Evolutionary conservation across 2,329 filamentous ascomycete genomes (phyloP), one percentile per base, ranked within the genome.

Genomic region (Colletotrichum graminicola): DNA sequence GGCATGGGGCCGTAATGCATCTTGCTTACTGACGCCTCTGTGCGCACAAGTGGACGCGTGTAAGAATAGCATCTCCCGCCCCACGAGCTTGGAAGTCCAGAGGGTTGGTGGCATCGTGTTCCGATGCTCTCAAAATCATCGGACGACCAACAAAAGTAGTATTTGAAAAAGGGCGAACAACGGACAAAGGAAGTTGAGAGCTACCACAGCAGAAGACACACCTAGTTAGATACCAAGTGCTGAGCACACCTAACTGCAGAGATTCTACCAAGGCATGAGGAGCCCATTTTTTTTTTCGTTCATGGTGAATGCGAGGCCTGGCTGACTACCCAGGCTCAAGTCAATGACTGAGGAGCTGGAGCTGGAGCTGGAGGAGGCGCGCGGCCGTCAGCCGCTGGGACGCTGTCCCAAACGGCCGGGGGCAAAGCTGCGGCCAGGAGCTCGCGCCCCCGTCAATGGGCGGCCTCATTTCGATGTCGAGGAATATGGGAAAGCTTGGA

Each of bases 391-490:
- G 52, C 36, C 32, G 39, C 59, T 59, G 59, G 65, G 52, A 23
- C 32, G 54, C 52, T 59, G 65, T 63, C 36, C 68, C 54, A 68
- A 71, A 68, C 52, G 18, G 45, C 41, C 51, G 68, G 65, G 45
- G 39, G 29, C 52, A 39, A 60, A 47, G 32, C 36, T 52, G 21
- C 43, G 57, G 67, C 41, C 49, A 11, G 57, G 26, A 23, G 21
- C 64, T 45, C 43, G 21, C 57, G 57, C 57, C 54, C 16, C 29
- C 59, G 43, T 23, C 45, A 63, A 68, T 12, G 18, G 23, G 6
- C 16, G 7, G 41, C 26, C 23, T 18, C 56, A 16, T 56, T 36
- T 59, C 11, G 59, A 63, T 62, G 21, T 52, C 52, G 10, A 16
- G 41, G 29, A 47, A 52, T 12, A 61, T 52, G 36, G 55, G 23